Evolutionary conservation across 768 basidiomycete genomes (phyloP).

Genomic region (Phylloporus sp.): DNA sequence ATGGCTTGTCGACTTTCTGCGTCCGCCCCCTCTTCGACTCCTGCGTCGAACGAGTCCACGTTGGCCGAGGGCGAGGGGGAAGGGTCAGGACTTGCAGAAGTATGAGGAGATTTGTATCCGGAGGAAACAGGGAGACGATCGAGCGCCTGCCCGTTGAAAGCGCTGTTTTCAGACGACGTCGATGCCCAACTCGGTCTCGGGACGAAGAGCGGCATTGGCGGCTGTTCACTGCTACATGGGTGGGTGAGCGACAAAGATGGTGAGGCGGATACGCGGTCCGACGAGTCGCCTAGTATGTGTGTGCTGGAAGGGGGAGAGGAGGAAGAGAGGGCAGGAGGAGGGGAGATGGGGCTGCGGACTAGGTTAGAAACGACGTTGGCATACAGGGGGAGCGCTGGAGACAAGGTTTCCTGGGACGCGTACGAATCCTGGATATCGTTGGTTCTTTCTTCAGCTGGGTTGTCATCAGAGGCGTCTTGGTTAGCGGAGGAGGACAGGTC

Average conservation of each 20-base stretch:
- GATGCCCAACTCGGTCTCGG: constrained; percentile 24
- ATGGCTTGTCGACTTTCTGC: constrained; percentile 11
- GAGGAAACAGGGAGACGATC: constrained; percentile 11
- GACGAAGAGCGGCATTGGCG: constrained; percentile 9
- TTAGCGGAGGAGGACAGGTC: constrained; percentile 26
- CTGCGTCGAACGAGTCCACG: constrained; percentile 17
- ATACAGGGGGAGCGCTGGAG: constrained; percentile 22
- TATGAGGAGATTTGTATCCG: constrained; percentile 17
- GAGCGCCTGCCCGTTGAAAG: constrained; percentile 8
- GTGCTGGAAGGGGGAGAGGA: constrained; percentile 2
- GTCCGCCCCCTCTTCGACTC: constrained; percentile 13
- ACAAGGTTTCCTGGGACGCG: constrained; percentile 1
- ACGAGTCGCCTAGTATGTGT: constrained; percentile 14
- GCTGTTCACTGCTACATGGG: constrained; percentile 14
- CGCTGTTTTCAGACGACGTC: constrained; percentile 22
- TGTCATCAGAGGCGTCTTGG: constrained; percentile 12
- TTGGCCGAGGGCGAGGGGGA: constrained; percentile 15
- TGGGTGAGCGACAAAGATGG: constrained; percentile 15
- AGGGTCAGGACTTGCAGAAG: constrained; percentile 22
- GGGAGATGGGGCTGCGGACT: constrained; percentile 10
- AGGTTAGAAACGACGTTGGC: constrained; percentile 22
- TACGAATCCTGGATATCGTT: constrained; percentile 6
- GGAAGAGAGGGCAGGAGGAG: constrained; percentile 8
- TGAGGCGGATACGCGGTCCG: constrained; percentile 10
- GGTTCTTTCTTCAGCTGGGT: constrained; percentile 1